These are phyloP conservation scores for Aspergillus caelatus DNA, from an alignment of 2,329 filamentous ascomycete genomes.

Conservation along the genomic window DNA sequence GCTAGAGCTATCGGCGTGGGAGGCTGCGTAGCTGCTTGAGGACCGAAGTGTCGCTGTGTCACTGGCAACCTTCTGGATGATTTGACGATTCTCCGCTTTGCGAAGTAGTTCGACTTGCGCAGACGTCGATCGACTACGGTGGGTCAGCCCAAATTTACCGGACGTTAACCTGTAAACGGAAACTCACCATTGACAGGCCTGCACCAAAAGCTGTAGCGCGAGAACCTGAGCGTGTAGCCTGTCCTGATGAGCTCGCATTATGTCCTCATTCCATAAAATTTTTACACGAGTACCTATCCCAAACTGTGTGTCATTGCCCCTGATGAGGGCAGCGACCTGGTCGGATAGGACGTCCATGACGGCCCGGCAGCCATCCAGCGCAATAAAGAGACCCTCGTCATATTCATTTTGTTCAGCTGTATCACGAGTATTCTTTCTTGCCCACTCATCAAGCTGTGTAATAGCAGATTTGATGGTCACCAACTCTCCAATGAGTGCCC, in stretches of 20 bases:
- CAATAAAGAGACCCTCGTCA: conserved; percentile 33
- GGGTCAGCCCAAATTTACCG: not conserved
- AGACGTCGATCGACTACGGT: conserved; percentile 32
- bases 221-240: conserved; percentile 40
- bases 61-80: conserved; percentile 40
- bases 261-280: conserved; percentile 41
- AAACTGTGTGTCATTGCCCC: conserved; percentile 22
- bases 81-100: conserved; percentile 34
- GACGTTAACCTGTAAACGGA: not conserved
- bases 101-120: conserved; percentile 41
- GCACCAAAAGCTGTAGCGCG: conserved; percentile 42
- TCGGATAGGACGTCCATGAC: conserved; percentile 40
- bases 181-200: conserved; percentile 43
- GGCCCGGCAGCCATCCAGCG: conserved; percentile 38
- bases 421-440: conserved; percentile 26
- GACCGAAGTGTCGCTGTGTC: conserved; percentile 40
- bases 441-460: conserved; percentile 40
- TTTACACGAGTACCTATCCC: conserved; percentile 31
- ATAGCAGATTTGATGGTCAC: conserved; percentile 40
- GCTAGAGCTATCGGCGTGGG: conserved; percentile 29
- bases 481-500: conserved; percentile 39
- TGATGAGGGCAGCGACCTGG: conserved; percentile 35
- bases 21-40: conserved; percentile 28
- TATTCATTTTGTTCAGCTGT: conserved; percentile 30
- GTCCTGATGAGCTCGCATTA: conserved; percentile 39